phyloP scores from a whole-genome alignment of 768 basidiomycete genomes.

The Lanmaoa pseudosensibilis region DNA sequence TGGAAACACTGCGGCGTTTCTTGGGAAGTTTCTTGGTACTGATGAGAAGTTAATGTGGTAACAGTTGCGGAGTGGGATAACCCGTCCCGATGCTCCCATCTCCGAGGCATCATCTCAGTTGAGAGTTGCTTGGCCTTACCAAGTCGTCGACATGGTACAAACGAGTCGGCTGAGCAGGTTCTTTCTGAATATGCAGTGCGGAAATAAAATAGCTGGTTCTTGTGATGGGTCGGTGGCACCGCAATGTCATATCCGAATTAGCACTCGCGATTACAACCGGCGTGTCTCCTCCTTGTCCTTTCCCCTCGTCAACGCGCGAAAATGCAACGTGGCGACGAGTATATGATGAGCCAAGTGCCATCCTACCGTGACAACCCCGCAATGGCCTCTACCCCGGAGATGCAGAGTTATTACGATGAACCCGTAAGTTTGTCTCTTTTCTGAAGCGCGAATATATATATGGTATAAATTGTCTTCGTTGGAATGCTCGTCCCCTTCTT shows the following conservation, averaged over 20 bases:
- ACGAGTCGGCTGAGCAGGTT: not conserved
- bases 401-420: slow-evolving; percentile 34
- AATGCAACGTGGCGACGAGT: slow-evolving; percentile 27
- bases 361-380: slow-evolving; percentile 23
- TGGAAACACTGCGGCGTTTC: too few relatives aligned
- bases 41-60: too few relatives aligned
- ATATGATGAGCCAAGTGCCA: slow-evolving; percentile 28
- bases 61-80: too few relatives aligned
- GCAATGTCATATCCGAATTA: not conserved
- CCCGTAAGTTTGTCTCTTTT: slow-evolving; percentile 11
- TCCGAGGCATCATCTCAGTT: too few relatives aligned
- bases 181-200: too few relatives aligned
- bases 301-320: not conserved
- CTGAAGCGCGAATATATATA: slow-evolving; percentile 4
- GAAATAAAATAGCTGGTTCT: too few relatives aligned
- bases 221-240: not conserved
- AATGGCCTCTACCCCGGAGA: slow-evolving; percentile 19
- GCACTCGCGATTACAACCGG: not conserved
- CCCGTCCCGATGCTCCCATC: too few relatives aligned
- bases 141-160: too few relatives aligned
- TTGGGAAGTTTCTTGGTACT: too few relatives aligned
- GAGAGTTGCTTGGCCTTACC: too few relatives aligned
- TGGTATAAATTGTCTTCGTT: slow-evolving; percentile 1
- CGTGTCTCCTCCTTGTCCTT: not conserved
- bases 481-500: not conserved